phyloP scores from a whole-genome alignment of 371 early-diverging fungal genomes.

The Chytridiales sp. region DNA sequence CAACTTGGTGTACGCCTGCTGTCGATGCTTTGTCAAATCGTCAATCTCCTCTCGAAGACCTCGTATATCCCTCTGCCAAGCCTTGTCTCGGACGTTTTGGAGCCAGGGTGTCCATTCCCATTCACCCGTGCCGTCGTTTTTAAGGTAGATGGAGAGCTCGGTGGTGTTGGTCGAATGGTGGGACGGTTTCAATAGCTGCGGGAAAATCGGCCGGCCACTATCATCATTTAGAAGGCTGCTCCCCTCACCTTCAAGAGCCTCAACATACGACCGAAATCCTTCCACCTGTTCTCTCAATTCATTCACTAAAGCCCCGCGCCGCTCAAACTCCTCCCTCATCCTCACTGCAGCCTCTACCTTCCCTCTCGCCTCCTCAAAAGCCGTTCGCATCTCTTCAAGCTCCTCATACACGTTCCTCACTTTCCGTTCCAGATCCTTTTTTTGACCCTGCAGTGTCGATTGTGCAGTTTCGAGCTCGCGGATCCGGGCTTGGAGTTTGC shows the following conservation, averaged over 20 bases:
- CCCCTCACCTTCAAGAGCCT: background rate
- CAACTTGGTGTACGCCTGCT: conserved; percentile 25
- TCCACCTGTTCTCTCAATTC: conserved; percentile 39
- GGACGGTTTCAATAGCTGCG: background rate
- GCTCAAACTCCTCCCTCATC: conserved; percentile 14
- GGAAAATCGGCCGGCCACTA: too few species aligned
- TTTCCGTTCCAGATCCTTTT: conserved; percentile 16
- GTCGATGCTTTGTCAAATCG: conserved; percentile 25
- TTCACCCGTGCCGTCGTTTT: conserved; percentile 6
- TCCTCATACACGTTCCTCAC: conserved; percentile 7
- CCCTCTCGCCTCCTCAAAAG: background rate
- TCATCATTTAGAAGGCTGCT: too few species aligned
- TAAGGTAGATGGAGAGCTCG: background rate
- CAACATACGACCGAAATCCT: conserved; percentile 13
- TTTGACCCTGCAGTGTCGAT: conserved; percentile 3
- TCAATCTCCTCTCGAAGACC: conserved; percentile 37
- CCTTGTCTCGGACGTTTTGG: conserved; percentile 24
- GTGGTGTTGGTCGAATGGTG: background rate
- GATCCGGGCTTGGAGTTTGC: conserved; percentile 11
- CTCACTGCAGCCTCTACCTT: background rate
- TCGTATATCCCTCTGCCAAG: conserved; percentile 34
- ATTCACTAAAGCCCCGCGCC: conserved; percentile 12
- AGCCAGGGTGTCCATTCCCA: conserved; percentile 43
- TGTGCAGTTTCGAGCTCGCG: conserved; percentile 17
- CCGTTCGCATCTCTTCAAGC: conserved; percentile 13